phyloP scores from a whole-genome alignment of 2,329 filamentous ascomycete genomes.

The Pseudogymnoascus sp. region DNA sequence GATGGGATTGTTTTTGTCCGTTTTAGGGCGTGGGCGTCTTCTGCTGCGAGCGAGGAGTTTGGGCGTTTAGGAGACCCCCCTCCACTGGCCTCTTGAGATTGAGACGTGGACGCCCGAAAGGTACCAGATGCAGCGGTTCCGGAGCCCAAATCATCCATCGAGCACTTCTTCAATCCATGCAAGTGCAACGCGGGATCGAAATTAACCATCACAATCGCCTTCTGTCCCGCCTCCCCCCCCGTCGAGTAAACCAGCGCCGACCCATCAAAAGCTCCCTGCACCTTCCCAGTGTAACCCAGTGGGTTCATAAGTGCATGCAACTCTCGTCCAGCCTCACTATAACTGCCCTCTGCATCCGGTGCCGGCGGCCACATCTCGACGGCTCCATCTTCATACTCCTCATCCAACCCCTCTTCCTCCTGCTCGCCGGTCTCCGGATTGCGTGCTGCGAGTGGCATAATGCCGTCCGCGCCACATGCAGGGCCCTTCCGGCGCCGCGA shows the following conservation, averaged over 20 bases:
- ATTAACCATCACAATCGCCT: slow-evolving; percentile 36
- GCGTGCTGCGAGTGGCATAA: neutral
- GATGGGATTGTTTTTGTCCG: neutral
- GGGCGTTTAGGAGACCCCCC: neutral
- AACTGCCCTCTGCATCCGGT: slow-evolving; percentile 15
- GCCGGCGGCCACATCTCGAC: slow-evolving; percentile 32
- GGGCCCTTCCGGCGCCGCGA: slow-evolving; percentile 34
- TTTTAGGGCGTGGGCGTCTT: neutral
- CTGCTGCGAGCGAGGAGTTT: neutral
- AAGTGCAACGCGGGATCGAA: slow-evolving; percentile 37
- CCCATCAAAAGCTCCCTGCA: slow-evolving; percentile 41
- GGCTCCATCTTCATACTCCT: slow-evolving; percentile 21
- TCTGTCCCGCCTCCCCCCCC: slow-evolving; percentile 20
- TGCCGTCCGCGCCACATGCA: slow-evolving; percentile 13
- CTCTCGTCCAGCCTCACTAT: slow-evolving; percentile 27
- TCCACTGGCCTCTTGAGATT: neutral
- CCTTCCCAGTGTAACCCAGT: slow-evolving; percentile 27
- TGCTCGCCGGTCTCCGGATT: slow-evolving; percentile 13
- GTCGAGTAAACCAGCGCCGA: slow-evolving; percentile 40
- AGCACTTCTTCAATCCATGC: slow-evolving; percentile 23
- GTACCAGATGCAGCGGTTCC: neutral
- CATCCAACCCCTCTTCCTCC: slow-evolving; percentile 15
- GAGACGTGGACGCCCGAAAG: neutral
- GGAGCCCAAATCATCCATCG: neutral
- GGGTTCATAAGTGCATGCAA: slow-evolving; percentile 37